phyloP scores from a whole-genome alignment of 179 eudicot species.

The Dionaea muscipula region DNA sequence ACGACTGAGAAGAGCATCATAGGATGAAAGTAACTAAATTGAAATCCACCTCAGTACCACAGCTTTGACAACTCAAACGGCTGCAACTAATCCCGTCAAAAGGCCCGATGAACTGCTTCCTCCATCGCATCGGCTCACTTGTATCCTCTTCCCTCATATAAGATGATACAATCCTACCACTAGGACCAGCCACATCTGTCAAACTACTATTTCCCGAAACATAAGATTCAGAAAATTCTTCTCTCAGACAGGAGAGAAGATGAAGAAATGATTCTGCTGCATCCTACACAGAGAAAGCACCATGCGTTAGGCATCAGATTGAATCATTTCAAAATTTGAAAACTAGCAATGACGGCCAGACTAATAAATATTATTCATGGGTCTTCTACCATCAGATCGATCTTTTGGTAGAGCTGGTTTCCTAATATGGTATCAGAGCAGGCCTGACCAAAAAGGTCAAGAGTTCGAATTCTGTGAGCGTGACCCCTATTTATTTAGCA shows the following conservation, averaged over 20 bases:
- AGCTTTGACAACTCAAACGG: conserved; percentile 57
- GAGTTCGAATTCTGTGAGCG: too few relatives aligned
- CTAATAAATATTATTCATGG: not conserved
- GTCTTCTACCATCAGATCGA: too few relatives aligned
- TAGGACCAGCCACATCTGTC: conserved; percentile 41
- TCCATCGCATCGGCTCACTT: conserved; percentile 60
- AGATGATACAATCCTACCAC: conserved; percentile 34
- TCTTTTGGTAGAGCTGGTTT: too few relatives aligned
- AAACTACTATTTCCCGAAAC: conserved; percentile 38
- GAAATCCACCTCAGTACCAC: conserved; percentile 79
- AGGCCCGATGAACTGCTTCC: conserved; percentile 53
- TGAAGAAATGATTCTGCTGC: conserved; percentile 89
- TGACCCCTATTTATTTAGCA: too few relatives aligned
- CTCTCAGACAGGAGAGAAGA: conserved; percentile 77
- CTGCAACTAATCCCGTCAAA: conserved; percentile 83
- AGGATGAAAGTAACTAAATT: conserved; percentile 12
- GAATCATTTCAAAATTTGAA: conserved; percentile 3
- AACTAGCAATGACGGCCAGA: not conserved
- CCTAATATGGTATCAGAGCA: too few relatives aligned
- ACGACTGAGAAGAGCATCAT: not conserved
- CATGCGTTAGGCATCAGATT: conserved; percentile 8
- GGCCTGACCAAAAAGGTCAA: too few relatives aligned
- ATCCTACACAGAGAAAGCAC: conserved; percentile 42
- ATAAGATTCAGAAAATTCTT: conserved; percentile 55
- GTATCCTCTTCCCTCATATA: conserved; percentile 16